Conservation (phyloP, 176 grass and related monocot genomes). For the Oryza australiensis region DNA sequence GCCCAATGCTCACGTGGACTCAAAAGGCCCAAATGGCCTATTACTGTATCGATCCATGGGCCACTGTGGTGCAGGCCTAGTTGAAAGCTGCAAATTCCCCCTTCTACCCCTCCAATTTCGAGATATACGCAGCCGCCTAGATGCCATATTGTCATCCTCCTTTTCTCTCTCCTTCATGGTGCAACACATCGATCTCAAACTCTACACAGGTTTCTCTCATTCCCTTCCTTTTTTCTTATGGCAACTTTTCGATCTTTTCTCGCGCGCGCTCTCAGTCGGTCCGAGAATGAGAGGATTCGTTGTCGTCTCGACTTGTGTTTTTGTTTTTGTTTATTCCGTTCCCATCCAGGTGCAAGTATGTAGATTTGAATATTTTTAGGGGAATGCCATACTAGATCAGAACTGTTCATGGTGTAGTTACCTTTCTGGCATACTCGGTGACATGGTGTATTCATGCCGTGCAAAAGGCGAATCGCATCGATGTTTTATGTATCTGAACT, state of each 20-base stretch:
- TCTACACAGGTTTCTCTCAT: not conserved
- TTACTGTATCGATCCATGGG: not conserved
- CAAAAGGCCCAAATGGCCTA: not conserved
- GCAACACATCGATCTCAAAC: not conserved
- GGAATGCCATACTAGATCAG: not conserved
- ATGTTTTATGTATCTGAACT: not conserved
- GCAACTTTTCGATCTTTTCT: not conserved
- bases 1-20: not conserved
- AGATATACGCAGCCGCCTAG: not conserved
- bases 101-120: not conserved
- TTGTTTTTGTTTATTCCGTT: not conserved
- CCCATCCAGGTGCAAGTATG: not conserved
- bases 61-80: not conserved
- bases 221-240: not conserved
- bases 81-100: not conserved
- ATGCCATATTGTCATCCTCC: not conserved
- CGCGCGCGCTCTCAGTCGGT: not conserved
- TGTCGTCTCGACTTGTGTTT: not conserved
- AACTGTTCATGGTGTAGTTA: not conserved
- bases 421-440: not conserved
- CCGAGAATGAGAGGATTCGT: not conserved
- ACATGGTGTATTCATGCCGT: not conserved
- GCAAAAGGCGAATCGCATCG: not conserved
- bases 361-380: not conserved
- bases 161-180: not conserved